Conservation (phyloP, 2,329 filamentous ascomycete genomes). For the Calonectria pauciramosa region DNA sequence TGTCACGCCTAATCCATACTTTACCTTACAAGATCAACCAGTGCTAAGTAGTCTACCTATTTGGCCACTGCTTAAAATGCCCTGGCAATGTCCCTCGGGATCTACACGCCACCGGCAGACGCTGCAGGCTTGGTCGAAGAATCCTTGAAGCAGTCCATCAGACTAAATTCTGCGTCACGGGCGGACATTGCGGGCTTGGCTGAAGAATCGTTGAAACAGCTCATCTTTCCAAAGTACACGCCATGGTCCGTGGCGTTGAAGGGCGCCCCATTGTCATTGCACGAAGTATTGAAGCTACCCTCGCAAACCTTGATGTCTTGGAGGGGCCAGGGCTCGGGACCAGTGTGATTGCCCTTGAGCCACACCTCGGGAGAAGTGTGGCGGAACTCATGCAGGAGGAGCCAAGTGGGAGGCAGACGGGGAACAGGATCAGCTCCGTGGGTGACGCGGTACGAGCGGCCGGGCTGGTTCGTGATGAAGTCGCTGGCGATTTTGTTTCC, state of each 20-base stretch:
- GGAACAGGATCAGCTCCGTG: constrained; percentile 78
- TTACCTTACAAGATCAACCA: background rate
- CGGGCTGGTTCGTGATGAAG: constrained; percentile 67
- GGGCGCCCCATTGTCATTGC: background rate
- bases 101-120: background rate
- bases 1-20: too few species aligned
- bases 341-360: background rate
- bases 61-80: background rate
- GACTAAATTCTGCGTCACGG: too few species aligned
- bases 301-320: background rate
- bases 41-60: background rate
- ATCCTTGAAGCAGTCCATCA: too few species aligned
- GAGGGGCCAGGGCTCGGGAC: background rate
- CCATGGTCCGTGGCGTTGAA: background rate
- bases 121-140: background rate
- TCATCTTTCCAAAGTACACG: background rate
- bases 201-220: background rate
- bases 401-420: constrained; percentile 70
- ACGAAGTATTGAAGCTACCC: background rate
- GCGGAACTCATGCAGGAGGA: constrained; percentile 73
- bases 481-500: constrained; percentile 69
- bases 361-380: constrained; percentile 79
- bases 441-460: constrained; percentile 73
- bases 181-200: too few species aligned
- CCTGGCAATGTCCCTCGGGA: background rate